Percentiles rank a stretch among this genome's conserved stretches.
phyloP scores from a whole-genome alignment of 2,329 filamentous ascomycete genomes.

The Penicillium sp. region DNA sequence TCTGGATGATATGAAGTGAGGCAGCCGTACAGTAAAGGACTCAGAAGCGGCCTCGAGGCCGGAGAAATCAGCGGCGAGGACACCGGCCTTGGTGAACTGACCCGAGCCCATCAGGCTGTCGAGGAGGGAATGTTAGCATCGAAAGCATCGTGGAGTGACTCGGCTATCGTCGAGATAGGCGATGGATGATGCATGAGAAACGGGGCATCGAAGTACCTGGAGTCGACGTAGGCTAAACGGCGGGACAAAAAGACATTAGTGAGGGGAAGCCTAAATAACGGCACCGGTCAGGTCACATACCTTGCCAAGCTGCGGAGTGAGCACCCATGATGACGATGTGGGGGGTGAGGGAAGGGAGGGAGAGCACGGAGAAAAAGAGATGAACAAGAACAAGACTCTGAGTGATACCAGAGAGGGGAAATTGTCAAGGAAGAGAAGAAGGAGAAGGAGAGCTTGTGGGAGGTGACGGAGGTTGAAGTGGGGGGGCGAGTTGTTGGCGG shows the following conservation, averaged over 20 bases:
- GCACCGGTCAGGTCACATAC: conserved; percentile 21
- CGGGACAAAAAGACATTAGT: conserved; percentile 20
- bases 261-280: conserved; percentile 1
- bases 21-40: conserved; percentile 68
- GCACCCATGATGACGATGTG: conserved; percentile 30
- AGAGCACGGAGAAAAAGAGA: conserved; percentile 3
- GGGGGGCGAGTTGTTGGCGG: conserved; percentile 25
- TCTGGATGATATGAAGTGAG: not conserved
- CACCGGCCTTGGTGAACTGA: conserved; percentile 80
- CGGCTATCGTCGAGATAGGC: conserved; percentile 9
- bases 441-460: conserved; percentile 22
- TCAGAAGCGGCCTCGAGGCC: conserved; percentile 74
- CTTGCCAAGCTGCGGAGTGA: conserved; percentile 43
- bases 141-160: conserved; percentile 12
- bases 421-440: conserved; percentile 13
- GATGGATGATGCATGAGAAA: not conserved
- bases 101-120: conserved; percentile 75
- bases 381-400: not conserved
- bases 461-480: conserved; percentile 18
- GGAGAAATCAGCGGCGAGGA: conserved; percentile 78
- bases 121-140: conserved; percentile 18
- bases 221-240: conserved; percentile 60
- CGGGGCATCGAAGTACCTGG: conserved; percentile 51
- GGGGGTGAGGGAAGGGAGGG: conserved; percentile 16
- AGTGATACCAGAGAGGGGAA: conserved; percentile 4